These are phyloP conservation scores for Lachancea meyersii DNA, from an alignment of 805 yeast species.

Conservation along the genomic window DNA sequence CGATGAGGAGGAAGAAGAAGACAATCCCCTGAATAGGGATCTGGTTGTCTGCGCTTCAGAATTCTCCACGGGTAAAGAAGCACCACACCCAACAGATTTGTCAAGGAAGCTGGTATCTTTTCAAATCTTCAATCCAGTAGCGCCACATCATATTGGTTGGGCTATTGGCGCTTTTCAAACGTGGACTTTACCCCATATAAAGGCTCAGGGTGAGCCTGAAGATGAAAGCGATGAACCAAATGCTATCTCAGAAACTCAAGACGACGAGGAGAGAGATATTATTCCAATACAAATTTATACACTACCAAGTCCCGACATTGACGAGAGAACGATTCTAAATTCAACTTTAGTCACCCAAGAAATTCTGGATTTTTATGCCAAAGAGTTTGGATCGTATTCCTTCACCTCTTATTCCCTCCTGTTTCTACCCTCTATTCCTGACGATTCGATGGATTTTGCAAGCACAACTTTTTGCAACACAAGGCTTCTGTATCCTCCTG, in stretches of 20 bases:
- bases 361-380: slow-evolving; percentile 76
- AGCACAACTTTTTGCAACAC: slow-evolving; percentile 54
- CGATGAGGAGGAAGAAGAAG: slow-evolving; percentile 20
- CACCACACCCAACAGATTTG: slow-evolving; percentile 68
- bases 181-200: slow-evolving; percentile 29
- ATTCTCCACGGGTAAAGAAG: slow-evolving; percentile 54
- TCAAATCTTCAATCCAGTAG: slow-evolving; percentile 73
- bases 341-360: slow-evolving; percentile 69
- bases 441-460: slow-evolving; percentile 54
- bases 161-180: slow-evolving; percentile 83
- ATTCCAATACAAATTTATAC: slow-evolving; percentile 59
- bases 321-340: slow-evolving; percentile 48
- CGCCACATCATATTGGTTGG: slow-evolving; percentile 94
- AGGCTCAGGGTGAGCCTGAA: slow-evolving; percentile 31
- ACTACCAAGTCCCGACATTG: slow-evolving; percentile 46
- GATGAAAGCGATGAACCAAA: slow-evolving; percentile 33
- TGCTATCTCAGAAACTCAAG: slow-evolving; percentile 24
- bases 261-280: slow-evolving; percentile 35
- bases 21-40: slow-evolving; percentile 37
- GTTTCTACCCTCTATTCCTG: slow-evolving; percentile 55
- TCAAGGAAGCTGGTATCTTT: slow-evolving; percentile 70
- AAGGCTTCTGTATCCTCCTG: slow-evolving; percentile 61
- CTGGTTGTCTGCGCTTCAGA: slow-evolving; percentile 68
- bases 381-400: slow-evolving; percentile 91
- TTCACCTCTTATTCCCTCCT: slow-evolving; percentile 74